These are phyloP conservation scores for Tuctoria greenei DNA, from an alignment of 176 grass and related monocot species.

Conservation along the genomic window DNA sequence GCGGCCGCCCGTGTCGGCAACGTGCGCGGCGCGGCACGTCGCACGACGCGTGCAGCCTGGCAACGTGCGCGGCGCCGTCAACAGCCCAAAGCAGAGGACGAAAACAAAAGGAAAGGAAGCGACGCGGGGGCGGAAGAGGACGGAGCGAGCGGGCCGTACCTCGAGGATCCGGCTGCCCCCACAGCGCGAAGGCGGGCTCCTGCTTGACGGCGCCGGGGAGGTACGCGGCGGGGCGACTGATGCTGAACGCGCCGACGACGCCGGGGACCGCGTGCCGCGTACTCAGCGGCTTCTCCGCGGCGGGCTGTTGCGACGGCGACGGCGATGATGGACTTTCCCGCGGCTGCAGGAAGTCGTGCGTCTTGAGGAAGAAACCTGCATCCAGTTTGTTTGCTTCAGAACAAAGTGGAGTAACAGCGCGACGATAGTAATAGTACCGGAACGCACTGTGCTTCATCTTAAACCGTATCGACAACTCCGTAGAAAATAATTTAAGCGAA, in stretches of 20 bases:
- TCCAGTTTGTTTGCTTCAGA: background rate
- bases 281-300: constrained; percentile 18
- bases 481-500: too few species aligned
- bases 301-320: background rate
- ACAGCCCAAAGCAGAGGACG: background rate
- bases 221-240: constrained; percentile 37
- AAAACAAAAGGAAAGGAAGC: background rate
- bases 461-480: background rate
- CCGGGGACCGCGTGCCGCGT: constrained; percentile 54
- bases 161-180: constrained; percentile 47
- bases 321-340: constrained; percentile 33
- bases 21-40: constrained; percentile 1
- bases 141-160: constrained; percentile 20
- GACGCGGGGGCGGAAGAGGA: background rate
- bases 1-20: background rate
- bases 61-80: background rate
- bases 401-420: background rate
- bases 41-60: background rate
- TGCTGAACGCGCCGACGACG: constrained; percentile 65
- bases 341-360: constrained; percentile 76
- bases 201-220: constrained; percentile 30
- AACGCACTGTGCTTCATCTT: background rate
- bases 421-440: background rate
- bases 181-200: constrained; percentile 48
- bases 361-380: constrained; percentile 70